Percentiles rank a stretch among this genome's conserved stretches.
These are phyloP conservation scores for Pseudogymnoascus verrucosus DNA, from an alignment of 2,329 filamentous ascomycete species.

Conservation along the genomic window DNA sequence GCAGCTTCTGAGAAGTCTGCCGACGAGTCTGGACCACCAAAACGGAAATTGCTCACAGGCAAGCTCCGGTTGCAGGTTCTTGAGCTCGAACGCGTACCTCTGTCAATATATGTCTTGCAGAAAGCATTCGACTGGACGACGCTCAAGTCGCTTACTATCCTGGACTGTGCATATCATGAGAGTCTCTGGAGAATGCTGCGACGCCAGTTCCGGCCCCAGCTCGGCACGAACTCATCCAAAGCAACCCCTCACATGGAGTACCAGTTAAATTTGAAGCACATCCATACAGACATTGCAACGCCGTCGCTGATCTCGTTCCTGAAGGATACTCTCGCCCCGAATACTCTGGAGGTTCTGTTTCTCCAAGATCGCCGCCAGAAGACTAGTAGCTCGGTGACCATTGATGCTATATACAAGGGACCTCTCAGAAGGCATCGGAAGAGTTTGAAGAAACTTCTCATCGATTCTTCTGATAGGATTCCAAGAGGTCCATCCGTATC, in stretches of 20 bases:
- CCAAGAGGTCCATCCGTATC: conserved; percentile 29
- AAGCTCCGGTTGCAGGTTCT: conserved; percentile 62
- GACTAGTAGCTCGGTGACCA: conserved; percentile 48
- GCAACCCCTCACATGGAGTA: conserved; percentile 38
- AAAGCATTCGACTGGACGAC: conserved; percentile 67
- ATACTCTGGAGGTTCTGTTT: conserved; percentile 72
- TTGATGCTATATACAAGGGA: conserved; percentile 64
- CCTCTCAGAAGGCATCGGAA: conserved; percentile 61
- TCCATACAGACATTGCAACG: conserved; percentile 69
- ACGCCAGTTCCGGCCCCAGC: conserved; percentile 46
- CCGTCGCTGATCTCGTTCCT: conserved; percentile 63
- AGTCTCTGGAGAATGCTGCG: conserved; percentile 66
- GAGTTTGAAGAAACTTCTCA: conserved; percentile 64
- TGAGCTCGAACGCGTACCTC: conserved; percentile 64
- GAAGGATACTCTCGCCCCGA: conserved; percentile 68
- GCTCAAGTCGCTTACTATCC: conserved; percentile 63
- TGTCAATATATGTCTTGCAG: conserved; percentile 65
- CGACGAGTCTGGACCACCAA: conserved; percentile 10
- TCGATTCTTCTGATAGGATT: conserved; percentile 59
- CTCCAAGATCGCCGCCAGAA: conserved; percentile 55
- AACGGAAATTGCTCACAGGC: conserved; percentile 39
- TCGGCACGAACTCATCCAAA: conserved; percentile 9
- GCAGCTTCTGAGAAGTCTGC: not conserved
- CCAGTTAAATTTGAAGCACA: conserved; percentile 58
- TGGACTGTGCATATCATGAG: conserved; percentile 66